These are phyloP conservation scores for Debaryomyces hansenii DNA, from an alignment of 805 yeast genomes.

Conservation along the genomic window DNA sequence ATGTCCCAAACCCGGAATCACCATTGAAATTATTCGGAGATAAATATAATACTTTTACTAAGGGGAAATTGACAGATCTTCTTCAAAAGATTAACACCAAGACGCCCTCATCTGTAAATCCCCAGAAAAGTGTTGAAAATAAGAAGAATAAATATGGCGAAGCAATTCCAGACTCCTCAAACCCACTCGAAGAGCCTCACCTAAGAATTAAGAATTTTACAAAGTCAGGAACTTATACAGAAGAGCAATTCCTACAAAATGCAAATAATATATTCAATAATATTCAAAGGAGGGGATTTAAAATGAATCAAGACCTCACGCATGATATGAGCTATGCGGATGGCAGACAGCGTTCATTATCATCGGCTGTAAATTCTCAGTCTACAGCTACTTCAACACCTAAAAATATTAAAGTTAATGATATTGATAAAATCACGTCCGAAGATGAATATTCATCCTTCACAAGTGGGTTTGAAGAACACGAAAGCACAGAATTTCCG, in stretches of 20 bases:
- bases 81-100: slow-evolving; percentile 21
- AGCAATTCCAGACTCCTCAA: not conserved
- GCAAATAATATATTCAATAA: slow-evolving; percentile 40
- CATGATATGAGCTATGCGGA: not conserved
- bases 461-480: slow-evolving; percentile 29
- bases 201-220: slow-evolving; percentile 32
- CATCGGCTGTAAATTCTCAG: slow-evolving; percentile 3
- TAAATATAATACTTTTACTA: slow-evolving; percentile 43
- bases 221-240: slow-evolving; percentile 31
- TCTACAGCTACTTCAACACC: slow-evolving; percentile 43
- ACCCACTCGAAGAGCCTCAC: slow-evolving; percentile 16
- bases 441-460: slow-evolving; percentile 30
- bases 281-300: slow-evolving; percentile 35
- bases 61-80: slow-evolving; percentile 29
- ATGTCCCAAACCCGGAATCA: slow-evolving; percentile 30
- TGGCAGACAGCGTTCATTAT: not conserved
- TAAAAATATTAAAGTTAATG: slow-evolving; percentile 21
- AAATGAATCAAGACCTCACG: slow-evolving; percentile 1
- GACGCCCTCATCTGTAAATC: slow-evolving; percentile 4
- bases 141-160: not conserved
- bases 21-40: slow-evolving; percentile 41
- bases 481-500: not conserved
- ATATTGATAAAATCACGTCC: slow-evolving; percentile 12
- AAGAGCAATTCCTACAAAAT: slow-evolving; percentile 35
- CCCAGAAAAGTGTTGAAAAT: not conserved